Conservation (phyloP, 176 grass and related monocot species). For the Carex kokanica region DNA sequence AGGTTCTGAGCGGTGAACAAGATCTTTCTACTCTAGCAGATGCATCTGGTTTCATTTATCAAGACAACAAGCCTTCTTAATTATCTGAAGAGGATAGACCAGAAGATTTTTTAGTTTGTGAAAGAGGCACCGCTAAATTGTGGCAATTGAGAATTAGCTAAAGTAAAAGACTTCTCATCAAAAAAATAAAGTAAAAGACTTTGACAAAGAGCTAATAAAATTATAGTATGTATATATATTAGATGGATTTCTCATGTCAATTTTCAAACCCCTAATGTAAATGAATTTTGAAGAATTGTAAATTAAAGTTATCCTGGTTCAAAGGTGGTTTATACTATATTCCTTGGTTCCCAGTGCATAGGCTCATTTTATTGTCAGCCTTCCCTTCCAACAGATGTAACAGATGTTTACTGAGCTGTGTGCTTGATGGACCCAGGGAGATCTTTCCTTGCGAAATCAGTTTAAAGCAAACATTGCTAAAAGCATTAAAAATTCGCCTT, state of each 20-base stretch:
- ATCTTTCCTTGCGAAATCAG: not conserved
- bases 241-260: not conserved
- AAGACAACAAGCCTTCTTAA: constrained; percentile 34
- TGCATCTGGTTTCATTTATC: constrained; percentile 52
- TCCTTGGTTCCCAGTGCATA: not conserved
- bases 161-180: not conserved
- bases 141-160: not conserved
- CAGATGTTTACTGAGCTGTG: not conserved
- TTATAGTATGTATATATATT: constrained; percentile 18
- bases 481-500: not conserved
- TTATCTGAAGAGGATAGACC: not conserved
- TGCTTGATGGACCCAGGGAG: not conserved
- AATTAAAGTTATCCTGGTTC: not conserved
- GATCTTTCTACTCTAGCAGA: constrained; percentile 66
- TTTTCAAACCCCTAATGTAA: constrained; percentile 1
- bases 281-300: constrained; percentile 25
- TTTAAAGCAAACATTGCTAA: not conserved
- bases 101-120: not conserved
- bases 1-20: constrained; percentile 76
- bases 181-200: no score
- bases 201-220: not conserved
- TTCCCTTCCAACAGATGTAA: not conserved
- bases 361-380: not conserved
- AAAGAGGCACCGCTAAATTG: not conserved
- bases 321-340: not conserved